Conservation (phyloP, 2,329 filamentous ascomycete genomes). For the Colletotrichum melonis region DNA sequence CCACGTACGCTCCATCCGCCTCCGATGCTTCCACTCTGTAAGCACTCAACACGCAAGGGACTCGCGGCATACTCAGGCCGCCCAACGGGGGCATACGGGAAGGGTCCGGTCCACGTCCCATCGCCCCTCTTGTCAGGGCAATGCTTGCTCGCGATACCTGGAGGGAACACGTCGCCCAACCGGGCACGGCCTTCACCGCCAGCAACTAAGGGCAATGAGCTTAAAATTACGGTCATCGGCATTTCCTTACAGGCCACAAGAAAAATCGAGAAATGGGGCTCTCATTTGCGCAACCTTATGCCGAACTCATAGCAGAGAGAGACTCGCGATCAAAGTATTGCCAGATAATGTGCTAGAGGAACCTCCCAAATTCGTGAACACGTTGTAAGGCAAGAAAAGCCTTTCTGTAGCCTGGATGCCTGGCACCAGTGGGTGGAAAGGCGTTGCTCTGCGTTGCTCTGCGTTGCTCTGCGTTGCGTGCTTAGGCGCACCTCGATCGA, state of each 20-base stretch:
- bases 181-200: constrained; percentile 5
- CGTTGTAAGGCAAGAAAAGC: neutral
- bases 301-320: neutral
- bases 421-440: neutral
- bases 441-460: neutral
- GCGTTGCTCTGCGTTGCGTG: neutral
- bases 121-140: constrained; percentile 6
- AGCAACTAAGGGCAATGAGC: constrained; percentile 11
- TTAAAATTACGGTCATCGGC: constrained; percentile 15
- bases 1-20: neutral
- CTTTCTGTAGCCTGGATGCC: neutral
- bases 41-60: neutral
- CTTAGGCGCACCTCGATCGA: constrained; percentile 14
- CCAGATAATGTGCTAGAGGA: neutral
- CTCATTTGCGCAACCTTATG: constrained; percentile 15
- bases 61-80: neutral
- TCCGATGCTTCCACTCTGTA: neutral
- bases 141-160: constrained; percentile 16
- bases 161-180: constrained; percentile 23
- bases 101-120: constrained; percentile 13
- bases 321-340: neutral
- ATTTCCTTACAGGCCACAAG: neutral
- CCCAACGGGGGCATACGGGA: constrained; percentile 12
- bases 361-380: neutral
- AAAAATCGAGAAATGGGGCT: neutral